Evolutionary conservation across 148 eudicot genomes (phyloP), one percentile per base, ranked within the genome.

Genomic region (Vaccinium vitisidaea): DNA sequence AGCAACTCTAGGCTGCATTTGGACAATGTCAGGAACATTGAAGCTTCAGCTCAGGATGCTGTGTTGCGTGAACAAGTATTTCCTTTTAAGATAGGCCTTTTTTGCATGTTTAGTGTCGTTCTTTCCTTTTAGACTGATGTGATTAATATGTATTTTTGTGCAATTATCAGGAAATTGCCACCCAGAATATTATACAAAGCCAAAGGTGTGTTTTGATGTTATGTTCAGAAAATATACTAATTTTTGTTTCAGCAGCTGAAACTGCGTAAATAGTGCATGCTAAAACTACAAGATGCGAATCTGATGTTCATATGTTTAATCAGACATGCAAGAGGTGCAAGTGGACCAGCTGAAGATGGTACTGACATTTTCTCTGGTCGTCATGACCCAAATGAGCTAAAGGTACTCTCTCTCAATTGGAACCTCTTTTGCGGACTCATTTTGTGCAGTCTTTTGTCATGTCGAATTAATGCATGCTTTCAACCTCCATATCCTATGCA

Each of bases 1-100:
- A 75, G 83, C 87, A 61, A 84, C 84, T 80, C 81, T 81, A 87
- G 82, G 88, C 79, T 87, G 71, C 88, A 80, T 74, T 80, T 71
- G 49, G 74, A 39, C 82, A 82, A 79, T 77, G 74, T 56, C 36
- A 54, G 58, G 71, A 94, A 94, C 82, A 90, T 96, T 87, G 99
- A 96, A 83, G 87, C 89, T 89, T 92, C 90, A 89, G 99, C 90
- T 77, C 95, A 91, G 88, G 94, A 89, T 85, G 98, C 97, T 81
- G 93, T 96, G 85, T 86, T 96, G 75, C 97, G 87, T 84, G 99
- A 96, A 87, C 99, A 96, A 89, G 99, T 96, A 94, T 80, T 84
- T 85, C 53, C 18, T 69, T 84, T 15, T 10, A 25, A 49, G 52
- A 27, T 82, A 18, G 11, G 48, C 76, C 76, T 67, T 81, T 5